A percentile compares a stretch with the other conserved stretches of the same genome.
phyloP scores from a whole-genome alignment of 208 protist species.

The Leishmania tarentolae region DNA sequence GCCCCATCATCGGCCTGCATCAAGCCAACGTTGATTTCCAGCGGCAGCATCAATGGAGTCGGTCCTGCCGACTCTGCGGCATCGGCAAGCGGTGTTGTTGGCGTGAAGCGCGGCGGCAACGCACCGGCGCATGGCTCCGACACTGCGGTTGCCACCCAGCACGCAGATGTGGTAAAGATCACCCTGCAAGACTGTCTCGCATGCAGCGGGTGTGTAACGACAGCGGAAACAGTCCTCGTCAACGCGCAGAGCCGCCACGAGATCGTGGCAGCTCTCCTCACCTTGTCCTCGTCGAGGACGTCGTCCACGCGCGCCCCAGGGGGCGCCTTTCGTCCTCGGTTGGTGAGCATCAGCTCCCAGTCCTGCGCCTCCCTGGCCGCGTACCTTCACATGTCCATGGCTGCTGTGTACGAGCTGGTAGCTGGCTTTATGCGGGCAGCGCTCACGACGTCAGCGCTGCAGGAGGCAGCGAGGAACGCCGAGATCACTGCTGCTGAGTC shows the following conservation, averaged over 20 bases:
- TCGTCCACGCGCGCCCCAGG: not conserved
- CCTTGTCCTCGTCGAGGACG: not conserved
- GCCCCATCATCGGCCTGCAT: constrained; percentile 79
- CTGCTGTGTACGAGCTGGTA: constrained; percentile 55
- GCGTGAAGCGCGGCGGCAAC: constrained; percentile 9
- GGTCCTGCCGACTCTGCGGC: not conserved
- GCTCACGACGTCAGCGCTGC: constrained; percentile 5
- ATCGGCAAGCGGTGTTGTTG: constrained; percentile 4
- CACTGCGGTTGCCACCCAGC: not conserved
- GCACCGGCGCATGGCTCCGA: not conserved
- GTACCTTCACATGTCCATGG: constrained; percentile 54
- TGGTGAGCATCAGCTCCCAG: constrained; percentile 94
- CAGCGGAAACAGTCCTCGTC: constrained; percentile 97
- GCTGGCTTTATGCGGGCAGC: constrained; percentile 69
- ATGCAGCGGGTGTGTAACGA: constrained; percentile 97
- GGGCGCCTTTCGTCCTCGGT: constrained; percentile 34
- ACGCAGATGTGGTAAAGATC: constrained; percentile 68
- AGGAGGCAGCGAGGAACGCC: not conserved
- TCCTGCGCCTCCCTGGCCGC: constrained; percentile 91
- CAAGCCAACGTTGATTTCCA: constrained; percentile 27
- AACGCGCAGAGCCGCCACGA: constrained; percentile 64
- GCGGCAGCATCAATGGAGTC: not conserved
- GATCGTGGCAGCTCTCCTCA: constrained; percentile 29
- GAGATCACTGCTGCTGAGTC: not conserved
- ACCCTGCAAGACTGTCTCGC: constrained; percentile 89